Evolutionary conservation across 2,329 filamentous ascomycete genomes (phyloP).

Genomic region (Leptodontidium sp.): DNA sequence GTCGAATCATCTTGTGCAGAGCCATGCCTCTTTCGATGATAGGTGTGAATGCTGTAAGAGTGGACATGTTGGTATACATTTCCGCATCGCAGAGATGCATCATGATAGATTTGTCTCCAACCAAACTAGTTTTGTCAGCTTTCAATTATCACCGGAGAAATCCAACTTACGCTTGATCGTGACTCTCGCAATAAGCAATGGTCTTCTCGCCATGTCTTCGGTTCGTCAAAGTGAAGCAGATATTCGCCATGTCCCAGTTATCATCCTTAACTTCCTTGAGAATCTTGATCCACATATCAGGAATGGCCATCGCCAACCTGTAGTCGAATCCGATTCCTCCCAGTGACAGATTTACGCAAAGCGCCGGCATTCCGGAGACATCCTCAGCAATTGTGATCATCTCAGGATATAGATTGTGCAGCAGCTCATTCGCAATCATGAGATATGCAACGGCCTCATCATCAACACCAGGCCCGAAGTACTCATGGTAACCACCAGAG

Average conservation of each 20-base stretch:
- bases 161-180: constrained; percentile 87
- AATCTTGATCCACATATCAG: constrained; percentile 99
- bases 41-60: constrained; percentile 81
- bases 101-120: constrained; percentile 95
- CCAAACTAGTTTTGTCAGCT: constrained; percentile 68
- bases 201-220: constrained; percentile 96
- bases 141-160: not conserved
- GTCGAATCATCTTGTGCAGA: constrained; percentile 96
- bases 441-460: constrained; percentile 95
- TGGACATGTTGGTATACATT: constrained; percentile 98
- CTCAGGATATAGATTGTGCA: constrained; percentile 88
- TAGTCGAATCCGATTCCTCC: constrained; percentile 98
- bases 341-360: constrained; percentile 84
- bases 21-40: constrained; percentile 90
- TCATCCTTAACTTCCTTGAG: constrained; percentile 89
- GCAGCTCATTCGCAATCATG: constrained; percentile 95
- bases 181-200: constrained; percentile 95
- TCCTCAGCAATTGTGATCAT: constrained; percentile 95
- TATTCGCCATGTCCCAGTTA: constrained; percentile 86
- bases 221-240: constrained; percentile 90
- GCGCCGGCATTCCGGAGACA: constrained; percentile 97
- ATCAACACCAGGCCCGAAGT: constrained; percentile 89
- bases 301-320: constrained; percentile 94
- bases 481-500: constrained; percentile 97
- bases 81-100: constrained; percentile 98